Conservation (phyloP, 345 rosid genomes). For the Mangifera indica region DNA sequence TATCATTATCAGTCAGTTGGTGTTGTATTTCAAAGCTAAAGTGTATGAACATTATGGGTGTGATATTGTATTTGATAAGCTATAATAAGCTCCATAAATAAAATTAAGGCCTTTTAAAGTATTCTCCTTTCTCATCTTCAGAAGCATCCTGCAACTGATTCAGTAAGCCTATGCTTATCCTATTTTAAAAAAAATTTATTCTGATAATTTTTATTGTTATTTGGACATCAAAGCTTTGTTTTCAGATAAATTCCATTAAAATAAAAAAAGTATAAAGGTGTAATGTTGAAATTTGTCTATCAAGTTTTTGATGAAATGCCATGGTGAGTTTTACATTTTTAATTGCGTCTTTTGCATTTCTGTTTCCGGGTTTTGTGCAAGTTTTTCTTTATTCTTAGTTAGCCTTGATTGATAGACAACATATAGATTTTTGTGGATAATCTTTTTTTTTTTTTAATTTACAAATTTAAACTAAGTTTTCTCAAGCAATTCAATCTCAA, state of each 20-base stretch:
- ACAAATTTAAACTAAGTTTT: too few species aligned
- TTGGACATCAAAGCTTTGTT: background rate
- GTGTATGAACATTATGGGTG: background rate
- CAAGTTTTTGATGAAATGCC: conserved; percentile 1
- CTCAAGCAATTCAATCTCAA: too few species aligned
- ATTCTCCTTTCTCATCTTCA: background rate
- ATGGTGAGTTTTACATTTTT: background rate
- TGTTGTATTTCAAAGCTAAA: background rate
- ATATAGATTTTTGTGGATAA: too few species aligned
- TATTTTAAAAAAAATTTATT: background rate
- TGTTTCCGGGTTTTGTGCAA: background rate
- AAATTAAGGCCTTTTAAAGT: too few species aligned
- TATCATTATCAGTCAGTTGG: too few species aligned
- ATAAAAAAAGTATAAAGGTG: background rate
- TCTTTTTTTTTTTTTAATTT: too few species aligned
- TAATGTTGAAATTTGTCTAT: background rate
- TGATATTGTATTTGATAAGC: too few species aligned
- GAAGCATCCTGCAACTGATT: background rate
- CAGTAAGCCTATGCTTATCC: background rate
- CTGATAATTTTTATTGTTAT: background rate
- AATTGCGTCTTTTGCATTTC: background rate
- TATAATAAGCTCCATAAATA: too few species aligned
- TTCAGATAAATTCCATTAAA: background rate
- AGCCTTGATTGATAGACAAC: background rate
- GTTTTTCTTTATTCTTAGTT: too few species aligned